Evolutionary conservation across 768 basidiomycete species (phyloP), one percentile per base, ranked within the genome.

Genomic region (Cystofilobasidium bisporidii): DNA sequence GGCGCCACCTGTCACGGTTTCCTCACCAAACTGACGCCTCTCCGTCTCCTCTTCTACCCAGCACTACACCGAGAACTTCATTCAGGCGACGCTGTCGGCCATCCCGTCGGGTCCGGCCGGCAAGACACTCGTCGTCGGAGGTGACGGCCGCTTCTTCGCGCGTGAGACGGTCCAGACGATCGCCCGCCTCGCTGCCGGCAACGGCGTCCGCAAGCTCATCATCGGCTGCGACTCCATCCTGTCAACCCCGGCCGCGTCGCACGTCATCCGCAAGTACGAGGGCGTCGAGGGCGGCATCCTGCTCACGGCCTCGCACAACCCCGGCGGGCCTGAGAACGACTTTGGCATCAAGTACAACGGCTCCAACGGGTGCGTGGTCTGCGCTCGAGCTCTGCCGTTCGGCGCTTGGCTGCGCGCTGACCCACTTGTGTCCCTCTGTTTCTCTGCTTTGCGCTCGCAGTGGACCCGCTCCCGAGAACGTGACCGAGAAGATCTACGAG

Each of bases 311-410:
- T 88, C 86, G 69, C 96, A 99, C 82, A 99, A 99, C 78, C 93
- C 96, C 22, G 96, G 96, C 64, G 96, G 96, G 28, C 96, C 96
- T n/a, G 83, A 91, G 75, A 87, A 89, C 73, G 96, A 99, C 78
- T 99, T 98, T 77, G 96, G 96, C 58, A 97, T 99, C 84, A 98
- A 99, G 79, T 99, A 96, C 82, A 99, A 99, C 78, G 88, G 91
- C 58, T 86, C 87, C 45, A 99, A 99, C 73, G 96, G 96, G 66
- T 67, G 22, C 53, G 66, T 62, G 5, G 22, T 12, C 5, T 18
- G 1, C 20, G 24, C n/a, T n/a, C n/a, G n/a, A n/a, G n/a, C n/a
- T n/a, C n/a, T n/a, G n/a, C n/a, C n/a, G n/a, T n/a, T n/a, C n/a
- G 33, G 11, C 24, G 8, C 24, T 26, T 33, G 41, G n/a, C n/a